Base-by-base conservation (phyloP, 805 yeast genomes). In the Candida manassasensis region DNA sequence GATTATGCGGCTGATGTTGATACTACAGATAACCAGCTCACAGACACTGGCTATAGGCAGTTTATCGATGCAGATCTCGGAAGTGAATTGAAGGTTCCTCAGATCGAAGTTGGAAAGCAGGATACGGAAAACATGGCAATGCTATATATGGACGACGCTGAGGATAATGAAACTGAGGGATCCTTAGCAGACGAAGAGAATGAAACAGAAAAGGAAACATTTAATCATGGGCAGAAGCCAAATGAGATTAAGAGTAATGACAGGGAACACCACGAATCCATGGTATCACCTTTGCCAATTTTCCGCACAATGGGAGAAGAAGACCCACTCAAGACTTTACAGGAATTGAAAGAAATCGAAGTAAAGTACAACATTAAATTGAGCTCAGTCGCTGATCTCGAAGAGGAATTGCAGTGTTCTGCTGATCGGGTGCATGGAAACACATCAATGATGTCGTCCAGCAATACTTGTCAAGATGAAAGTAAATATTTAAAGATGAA, bases 301-400 rank as follows among this genome's bases (percentile, higher is more conserved):
- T 60, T 60, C 45, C 52, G 37, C 37, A 52, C 64, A 1, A 41
- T 60, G 4, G 32, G 45, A 27, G 45, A 43, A 14, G 63, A 59
- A 40, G 43, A 44, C 10, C 60, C 61, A 9, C 50, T 53, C 32
- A 45, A 29, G 0, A 45, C 46, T 3, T 38, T 59, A 13, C 27
- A 35, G 11, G 43, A 51, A 21, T 46, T 58, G 18, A 44, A 40
- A 34, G 53, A 47, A 19, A 48, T 51, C 1, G 63, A 57, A 33
- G 30, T 35, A 8, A 58, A 48, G 33, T 59, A 42, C 34, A 42
- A 55, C 19, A 41, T 59, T 9, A 45, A 46, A 21, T 41, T 59
- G 17, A 42, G 40, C 9, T 36, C 44, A 5, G 37, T 35, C 7
- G 30, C 35, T 32, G 38, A 41, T n/a, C 26, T 38, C 19, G 43